Evolutionary conservation across 192 early-diverging fungal genomes (phyloP).

Genomic region (Powellomyces hirtus): DNA sequence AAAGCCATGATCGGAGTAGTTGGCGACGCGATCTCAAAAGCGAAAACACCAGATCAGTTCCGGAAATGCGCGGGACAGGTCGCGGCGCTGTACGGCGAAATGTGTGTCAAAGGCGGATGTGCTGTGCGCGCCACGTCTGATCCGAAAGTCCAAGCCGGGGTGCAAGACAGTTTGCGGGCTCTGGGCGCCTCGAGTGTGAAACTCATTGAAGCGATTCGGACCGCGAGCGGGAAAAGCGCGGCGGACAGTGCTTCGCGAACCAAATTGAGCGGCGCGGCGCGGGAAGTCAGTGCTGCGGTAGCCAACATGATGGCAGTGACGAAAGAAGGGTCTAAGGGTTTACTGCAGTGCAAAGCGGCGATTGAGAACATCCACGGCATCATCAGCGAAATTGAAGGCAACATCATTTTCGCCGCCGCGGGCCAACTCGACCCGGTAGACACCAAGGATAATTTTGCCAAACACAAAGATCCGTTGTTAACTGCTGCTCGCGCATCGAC

Average conservation of each 20-base stretch:
- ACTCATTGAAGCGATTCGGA: slow-evolving; percentile 45
- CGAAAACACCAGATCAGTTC: slow-evolving; percentile 43
- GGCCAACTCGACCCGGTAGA: slow-evolving; percentile 55
- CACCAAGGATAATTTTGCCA: slow-evolving; percentile 41
- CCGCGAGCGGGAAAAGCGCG: slow-evolving; percentile 44
- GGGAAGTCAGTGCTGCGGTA: slow-evolving; percentile 43
- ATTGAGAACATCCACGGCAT: slow-evolving; percentile 35
- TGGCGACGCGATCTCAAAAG: slow-evolving; percentile 45
- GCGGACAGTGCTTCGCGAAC: slow-evolving; percentile 30
- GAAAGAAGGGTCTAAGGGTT: slow-evolving; percentile 44
- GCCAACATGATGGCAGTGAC: slow-evolving; percentile 33
- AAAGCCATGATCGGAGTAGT: slow-evolving; percentile 45
- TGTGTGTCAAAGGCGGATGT: slow-evolving; percentile 7
- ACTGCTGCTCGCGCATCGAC: slow-evolving; percentile 41
- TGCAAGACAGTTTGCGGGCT: slow-evolving; percentile 31
- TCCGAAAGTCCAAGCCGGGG: slow-evolving; percentile 22
- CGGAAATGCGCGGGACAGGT: slow-evolving; percentile 19
- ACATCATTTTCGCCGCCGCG: slow-evolving; percentile 54
- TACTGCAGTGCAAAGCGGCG: slow-evolving; percentile 38
- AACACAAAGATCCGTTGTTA: slow-evolving; percentile 50
- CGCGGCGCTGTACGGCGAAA: slow-evolving; percentile 32
- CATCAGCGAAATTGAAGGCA: slow-evolving; percentile 48
- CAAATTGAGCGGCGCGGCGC: slow-evolving; percentile 40
- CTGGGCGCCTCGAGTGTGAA: slow-evolving; percentile 42
- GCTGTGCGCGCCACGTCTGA: slow-evolving; percentile 38